These are phyloP conservation scores for Ophiostoma montium DNA, from an alignment of 2,329 filamentous ascomycete species.

Conservation along the genomic window DNA sequence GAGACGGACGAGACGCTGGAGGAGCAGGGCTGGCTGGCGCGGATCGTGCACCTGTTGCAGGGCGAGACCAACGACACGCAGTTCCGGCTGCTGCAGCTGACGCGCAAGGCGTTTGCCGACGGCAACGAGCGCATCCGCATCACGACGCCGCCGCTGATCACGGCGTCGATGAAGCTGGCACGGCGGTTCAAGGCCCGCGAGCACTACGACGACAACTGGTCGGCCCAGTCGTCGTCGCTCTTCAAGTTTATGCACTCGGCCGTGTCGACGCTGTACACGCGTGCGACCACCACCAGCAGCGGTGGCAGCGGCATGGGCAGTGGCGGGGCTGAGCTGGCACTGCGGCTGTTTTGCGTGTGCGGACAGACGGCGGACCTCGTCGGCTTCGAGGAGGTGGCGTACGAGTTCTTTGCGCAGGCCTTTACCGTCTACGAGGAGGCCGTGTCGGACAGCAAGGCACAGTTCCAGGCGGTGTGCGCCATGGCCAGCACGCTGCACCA, in stretches of 20 bases:
- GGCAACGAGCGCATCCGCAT: constrained; percentile 94
- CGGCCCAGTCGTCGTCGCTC: constrained; percentile 54
- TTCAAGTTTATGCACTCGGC: constrained; percentile 94
- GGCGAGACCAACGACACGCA: constrained; percentile 83
- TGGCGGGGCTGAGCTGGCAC: constrained; percentile 71
- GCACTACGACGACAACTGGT: constrained; percentile 58
- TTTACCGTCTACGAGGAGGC: constrained; percentile 97
- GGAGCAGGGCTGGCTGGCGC: constrained; percentile 92
- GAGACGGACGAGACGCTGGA: constrained; percentile 98
- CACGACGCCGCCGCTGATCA: constrained; percentile 85
- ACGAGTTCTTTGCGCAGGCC: constrained; percentile 96
- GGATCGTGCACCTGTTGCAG: constrained; percentile 78
- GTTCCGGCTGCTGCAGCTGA: constrained; percentile 81
- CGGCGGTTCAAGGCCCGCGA: constrained; percentile 80
- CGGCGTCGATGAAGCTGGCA: constrained; percentile 77
- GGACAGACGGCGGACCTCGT: constrained; percentile 87
- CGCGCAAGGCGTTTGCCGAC: constrained; percentile 73
- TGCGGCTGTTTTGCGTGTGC: constrained; percentile 81
- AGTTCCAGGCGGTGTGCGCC: constrained; percentile 95
- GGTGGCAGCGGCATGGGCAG: constrained; percentile 18
- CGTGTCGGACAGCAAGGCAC: constrained; percentile 86
- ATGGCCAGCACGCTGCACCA: constrained; percentile 82
- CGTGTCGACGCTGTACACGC: constrained; percentile 73
- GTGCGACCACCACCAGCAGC: constrained; percentile 41
- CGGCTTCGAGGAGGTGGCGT: constrained; percentile 87